Evolutionary conservation across 2,329 filamentous ascomycete species (phyloP), one percentile per base, ranked within the genome.

Genomic region (Pezizomycotina sp.): DNA sequence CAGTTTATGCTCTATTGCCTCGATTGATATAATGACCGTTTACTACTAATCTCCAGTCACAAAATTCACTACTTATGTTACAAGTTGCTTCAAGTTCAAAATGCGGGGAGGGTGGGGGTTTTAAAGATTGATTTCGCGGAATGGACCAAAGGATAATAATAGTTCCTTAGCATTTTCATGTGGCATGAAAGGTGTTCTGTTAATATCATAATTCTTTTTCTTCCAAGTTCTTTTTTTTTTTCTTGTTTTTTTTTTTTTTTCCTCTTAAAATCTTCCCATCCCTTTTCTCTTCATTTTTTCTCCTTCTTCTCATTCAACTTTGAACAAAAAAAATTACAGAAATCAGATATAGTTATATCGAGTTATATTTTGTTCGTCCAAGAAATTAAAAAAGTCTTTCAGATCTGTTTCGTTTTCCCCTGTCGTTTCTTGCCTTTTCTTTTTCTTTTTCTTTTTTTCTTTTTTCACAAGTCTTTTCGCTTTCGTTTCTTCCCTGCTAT

Each of bases 281-380:
- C n/a, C 10, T 36, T 21, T 37, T 48, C 28, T 44, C 36, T 46
- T 48, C 43, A 32, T 38, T 48, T 42, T 49, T 44, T 47, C 46
- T 36, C 38, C 50, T 14, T 16, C 24, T 10, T 12, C 21, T 19
- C 5, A 15, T 19, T 6, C 9, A n/a, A 8, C 24, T n/a, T 14
- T 25, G 4, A 14, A 10, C 16, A 10, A 13, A 18, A 16, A 37
- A 25, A 30, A 15, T 42, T 38, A 41, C 30, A 27, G 29, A 34
- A 42, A 34, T 34, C 30, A 34, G 31, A 42, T 31, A 42, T 41
- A 33, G 37, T 29, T 37, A 18, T 14, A 29, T 14, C 12, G 12
- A 5, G 4, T 10, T 9, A 18, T 16, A 30, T 18, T 3, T 18
- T 2, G 9, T 18, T 18, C n/a, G 12, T 6, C 3, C 16, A 5